These are phyloP conservation scores for Miscanthus lutarioriparius DNA, from an alignment of 176 grass and related monocot genomes.

Conservation along the genomic window DNA sequence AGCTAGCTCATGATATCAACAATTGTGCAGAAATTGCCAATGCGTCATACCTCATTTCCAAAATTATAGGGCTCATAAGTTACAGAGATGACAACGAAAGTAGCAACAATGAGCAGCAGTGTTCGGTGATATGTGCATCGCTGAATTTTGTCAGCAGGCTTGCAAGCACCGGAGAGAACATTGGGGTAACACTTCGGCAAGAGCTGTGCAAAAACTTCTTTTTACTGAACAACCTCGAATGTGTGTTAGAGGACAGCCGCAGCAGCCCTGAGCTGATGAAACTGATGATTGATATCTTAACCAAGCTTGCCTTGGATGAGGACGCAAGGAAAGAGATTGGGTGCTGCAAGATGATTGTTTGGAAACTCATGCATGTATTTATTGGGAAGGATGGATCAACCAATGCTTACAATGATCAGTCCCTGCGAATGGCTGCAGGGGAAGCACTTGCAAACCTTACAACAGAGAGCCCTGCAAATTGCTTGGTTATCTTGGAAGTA, in stretches of 20 bases:
- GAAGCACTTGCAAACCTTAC: constrained; percentile 5
- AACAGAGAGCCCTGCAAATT: background rate
- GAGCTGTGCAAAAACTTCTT: background rate
- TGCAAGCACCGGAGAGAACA: background rate
- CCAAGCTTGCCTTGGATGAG: constrained; percentile 7
- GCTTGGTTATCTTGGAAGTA: background rate
- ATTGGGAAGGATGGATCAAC: background rate
- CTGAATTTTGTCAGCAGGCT: background rate
- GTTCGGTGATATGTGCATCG: background rate
- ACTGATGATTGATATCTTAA: background rate
- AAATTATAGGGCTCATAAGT: background rate
- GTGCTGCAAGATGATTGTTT: background rate
- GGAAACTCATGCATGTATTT: background rate
- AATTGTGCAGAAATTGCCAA: background rate
- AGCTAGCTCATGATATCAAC: background rate
- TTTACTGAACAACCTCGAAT: background rate
- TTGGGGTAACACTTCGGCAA: background rate
- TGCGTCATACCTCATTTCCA: background rate
- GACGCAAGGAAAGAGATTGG: background rate
- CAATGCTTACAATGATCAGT: background rate
- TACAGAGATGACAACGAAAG: background rate
- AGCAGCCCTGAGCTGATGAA: background rate
- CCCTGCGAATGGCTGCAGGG: background rate
- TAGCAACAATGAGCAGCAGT: background rate
- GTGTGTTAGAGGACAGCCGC: background rate